phyloP scores from a whole-genome alignment of 768 basidiomycete genomes.

The Chiua virens region DNA sequence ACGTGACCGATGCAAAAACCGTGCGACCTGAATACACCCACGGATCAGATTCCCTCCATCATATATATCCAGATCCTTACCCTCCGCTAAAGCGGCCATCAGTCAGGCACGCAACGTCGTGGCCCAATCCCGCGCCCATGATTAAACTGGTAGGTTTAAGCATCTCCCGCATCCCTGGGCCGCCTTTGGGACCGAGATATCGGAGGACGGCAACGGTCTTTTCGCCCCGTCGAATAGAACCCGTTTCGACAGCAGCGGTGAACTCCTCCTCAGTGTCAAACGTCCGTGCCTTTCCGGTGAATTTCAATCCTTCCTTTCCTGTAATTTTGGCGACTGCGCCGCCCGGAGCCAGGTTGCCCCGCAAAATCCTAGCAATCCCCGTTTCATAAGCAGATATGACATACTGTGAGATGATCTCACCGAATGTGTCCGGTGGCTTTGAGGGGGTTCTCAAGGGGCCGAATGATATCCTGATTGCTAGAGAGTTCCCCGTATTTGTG shows the following conservation, averaged over 20 bases:
- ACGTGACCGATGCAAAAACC: conserved; percentile 98
- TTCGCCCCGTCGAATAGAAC: conserved; percentile 89
- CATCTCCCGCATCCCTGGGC: conserved; percentile 99
- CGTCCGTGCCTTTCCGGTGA: conserved; percentile 88
- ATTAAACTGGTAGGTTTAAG: conserved; percentile 96
- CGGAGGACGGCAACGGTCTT: conserved; percentile 95
- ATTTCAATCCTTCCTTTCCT: conserved; percentile 89
- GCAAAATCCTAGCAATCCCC: conserved; percentile 63
- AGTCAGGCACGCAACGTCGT: conserved; percentile 95
- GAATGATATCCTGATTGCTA: conserved; percentile 77
- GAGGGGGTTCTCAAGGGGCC: conserved; percentile 84
- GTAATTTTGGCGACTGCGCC: conserved; percentile 98
- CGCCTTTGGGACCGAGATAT: conserved; percentile 96
- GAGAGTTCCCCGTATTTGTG: conserved; percentile 78
- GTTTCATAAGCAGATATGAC: conserved; percentile 2
- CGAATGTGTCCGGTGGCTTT: conserved; percentile 89
- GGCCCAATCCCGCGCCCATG: conserved; percentile 96
- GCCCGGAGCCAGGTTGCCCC: conserved; percentile 90
- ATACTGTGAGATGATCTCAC: conserved; percentile 36
- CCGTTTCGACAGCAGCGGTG: conserved; percentile 81
- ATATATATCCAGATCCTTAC: conserved; percentile 47
- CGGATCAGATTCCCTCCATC: conserved; percentile 16
- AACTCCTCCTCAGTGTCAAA: conserved; percentile 93
- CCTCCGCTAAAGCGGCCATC: conserved; percentile 99
- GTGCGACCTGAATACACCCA: conserved; percentile 64